Conservation (phyloP, 2,329 filamentous ascomycete genomes). For the Calonectria honghensis region DNA sequence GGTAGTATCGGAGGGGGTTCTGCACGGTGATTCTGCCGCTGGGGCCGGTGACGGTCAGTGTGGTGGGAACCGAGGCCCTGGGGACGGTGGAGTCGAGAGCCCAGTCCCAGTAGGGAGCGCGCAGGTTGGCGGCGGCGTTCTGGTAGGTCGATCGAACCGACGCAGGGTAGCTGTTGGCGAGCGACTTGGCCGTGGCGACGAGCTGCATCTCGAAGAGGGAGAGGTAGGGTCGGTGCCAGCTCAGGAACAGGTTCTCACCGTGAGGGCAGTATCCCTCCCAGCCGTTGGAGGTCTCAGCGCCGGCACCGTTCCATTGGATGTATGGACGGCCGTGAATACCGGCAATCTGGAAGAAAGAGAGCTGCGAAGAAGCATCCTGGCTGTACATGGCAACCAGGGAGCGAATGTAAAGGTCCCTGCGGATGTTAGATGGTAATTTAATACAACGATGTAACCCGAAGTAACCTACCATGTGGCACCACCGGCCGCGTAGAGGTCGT, state of each 20-base stretch:
- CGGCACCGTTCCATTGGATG: constrained; percentile 65
- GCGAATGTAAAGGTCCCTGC: constrained; percentile 70
- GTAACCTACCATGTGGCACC: constrained; percentile 31
- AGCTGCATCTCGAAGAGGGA: constrained; percentile 68
- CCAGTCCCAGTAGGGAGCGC: constrained; percentile 75
- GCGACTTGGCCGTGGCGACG: constrained; percentile 9
- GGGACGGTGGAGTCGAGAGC: constrained; percentile 65
- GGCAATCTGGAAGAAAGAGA: constrained; percentile 70
- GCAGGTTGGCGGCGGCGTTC: constrained; percentile 67
- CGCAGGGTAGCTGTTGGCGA: constrained; percentile 12
- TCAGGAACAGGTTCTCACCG: constrained; percentile 67
- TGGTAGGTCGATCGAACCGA: constrained; percentile 61
- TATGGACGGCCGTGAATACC: constrained; percentile 69
- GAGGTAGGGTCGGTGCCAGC: constrained; percentile 75
- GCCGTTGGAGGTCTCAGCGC: constrained; percentile 49
- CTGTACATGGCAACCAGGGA: constrained; percentile 67
- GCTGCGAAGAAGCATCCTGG: constrained; percentile 61
- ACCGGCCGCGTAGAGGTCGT: constrained; percentile 32
- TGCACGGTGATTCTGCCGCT: constrained; percentile 62
- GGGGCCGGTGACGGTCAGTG: constrained; percentile 64
- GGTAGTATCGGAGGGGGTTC: constrained; percentile 73
- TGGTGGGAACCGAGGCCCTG: constrained; percentile 58
- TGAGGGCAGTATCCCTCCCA: constrained; percentile 69
- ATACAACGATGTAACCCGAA: no score
- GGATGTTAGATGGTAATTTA: no score